Evolutionary conservation across 202 grass and related monocot genomes (phyloP), one percentile per base, ranked within the genome.

Genomic region (Brachypodium distachyon): DNA sequence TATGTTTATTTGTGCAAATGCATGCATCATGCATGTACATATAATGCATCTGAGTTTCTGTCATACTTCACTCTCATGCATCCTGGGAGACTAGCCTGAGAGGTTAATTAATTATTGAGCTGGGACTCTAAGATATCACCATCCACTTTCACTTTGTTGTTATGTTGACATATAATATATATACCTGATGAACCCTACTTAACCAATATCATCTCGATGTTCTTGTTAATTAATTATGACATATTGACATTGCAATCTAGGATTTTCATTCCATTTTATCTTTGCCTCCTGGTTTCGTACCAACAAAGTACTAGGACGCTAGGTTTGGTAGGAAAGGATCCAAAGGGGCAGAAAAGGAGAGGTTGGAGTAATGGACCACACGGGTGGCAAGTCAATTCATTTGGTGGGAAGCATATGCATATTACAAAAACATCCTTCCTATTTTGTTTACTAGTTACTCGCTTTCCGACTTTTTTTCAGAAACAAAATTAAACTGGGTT

Each of bases 321-420:
- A 12, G 42, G 48, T 36, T 83, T 17, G 74, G 43, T 71, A 77
- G 70, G 83, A 70, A 54, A 48, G 36, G 70, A 60, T 79, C 74
- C 26, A 67, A 32, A 32, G 62, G 68, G 42, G 59, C 75, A 74
- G 42, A 1, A 18, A 73, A 56, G 23, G 23, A 27, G 71, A 76
- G 46, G 31, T 34, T 84, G 48, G 64, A 68, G 57, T 13, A 17
- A 53, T 72, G 22, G 46, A 79, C 73, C 82, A 84, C 82, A 84
- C 76, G 28, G 70, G 81, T 84, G 76, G 25, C 54, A 62, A 52
- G 81, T 87, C 75, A 79, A 79, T 79, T 88, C 67, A 67, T 87
- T 87, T 83, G 68, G 75, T 88, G 43, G 69, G 27, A 68, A 82
- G 77, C n/a, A n/a, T n/a, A n/a, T n/a, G 53, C 80, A 61, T 74